phyloP scores from a whole-genome alignment of 257 asterid genomes.

The Penstemon eatonii region DNA sequence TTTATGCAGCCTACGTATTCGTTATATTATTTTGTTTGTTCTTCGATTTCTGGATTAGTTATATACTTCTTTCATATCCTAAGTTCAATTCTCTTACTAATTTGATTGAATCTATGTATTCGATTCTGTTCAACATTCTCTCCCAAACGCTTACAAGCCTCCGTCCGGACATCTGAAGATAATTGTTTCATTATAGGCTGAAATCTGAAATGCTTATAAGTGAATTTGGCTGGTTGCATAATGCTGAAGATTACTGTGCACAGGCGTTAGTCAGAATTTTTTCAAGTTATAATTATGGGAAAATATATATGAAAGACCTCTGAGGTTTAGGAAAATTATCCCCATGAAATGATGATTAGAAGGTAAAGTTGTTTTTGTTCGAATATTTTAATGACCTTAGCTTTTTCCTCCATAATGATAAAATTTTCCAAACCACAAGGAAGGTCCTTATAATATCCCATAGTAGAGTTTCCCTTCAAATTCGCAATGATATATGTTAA shows the following conservation, averaged over 20 bases:
- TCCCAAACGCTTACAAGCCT: slow-evolving; percentile 4
- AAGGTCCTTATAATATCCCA: no score
- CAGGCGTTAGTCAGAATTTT: not conserved
- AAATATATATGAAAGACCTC: not conserved
- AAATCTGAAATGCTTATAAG: no score
- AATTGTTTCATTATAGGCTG: not conserved
- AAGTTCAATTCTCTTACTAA: not conserved
- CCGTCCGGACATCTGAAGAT: slow-evolving; percentile 6
- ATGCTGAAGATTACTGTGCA: not conserved
- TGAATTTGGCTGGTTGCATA: not conserved
- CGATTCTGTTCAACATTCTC: not conserved
- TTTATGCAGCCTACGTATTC: slow-evolving; percentile 3
- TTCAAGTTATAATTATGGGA: not conserved
- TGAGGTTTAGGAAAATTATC: not conserved
- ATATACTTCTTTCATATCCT: not conserved
- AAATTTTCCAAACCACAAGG: no score
- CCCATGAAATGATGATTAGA: no score
- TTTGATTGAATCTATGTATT: slow-evolving; percentile 9
- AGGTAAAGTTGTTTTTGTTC: no score
- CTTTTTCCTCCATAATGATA: no score
- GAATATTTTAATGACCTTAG: no score
- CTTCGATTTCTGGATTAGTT: not conserved
- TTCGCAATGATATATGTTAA: no score
- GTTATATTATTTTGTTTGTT: not conserved
- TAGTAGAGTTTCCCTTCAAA: no score